Conservation (phyloP, 768 basidiomycete genomes). For the Sarcodon sp. region DNA sequence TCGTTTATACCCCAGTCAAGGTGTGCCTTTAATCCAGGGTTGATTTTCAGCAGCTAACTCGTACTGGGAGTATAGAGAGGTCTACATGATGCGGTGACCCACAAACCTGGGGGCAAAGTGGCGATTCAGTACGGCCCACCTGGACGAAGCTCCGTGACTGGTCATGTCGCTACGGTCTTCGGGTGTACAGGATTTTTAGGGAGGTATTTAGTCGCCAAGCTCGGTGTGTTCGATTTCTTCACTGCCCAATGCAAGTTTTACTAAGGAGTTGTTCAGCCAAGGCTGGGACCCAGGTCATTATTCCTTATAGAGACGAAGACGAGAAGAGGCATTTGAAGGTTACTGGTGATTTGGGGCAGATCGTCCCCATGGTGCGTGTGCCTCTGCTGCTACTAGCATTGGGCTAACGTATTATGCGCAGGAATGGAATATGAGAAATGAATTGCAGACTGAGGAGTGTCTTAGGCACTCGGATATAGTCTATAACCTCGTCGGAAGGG, state of each 20-base stretch:
- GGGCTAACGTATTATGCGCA: slow-evolving; percentile 17
- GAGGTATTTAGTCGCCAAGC: slow-evolving; percentile 85
- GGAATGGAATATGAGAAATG: slow-evolving; percentile 95
- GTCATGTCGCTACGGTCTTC: slow-evolving; percentile 93
- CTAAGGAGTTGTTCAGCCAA: slow-evolving; percentile 40
- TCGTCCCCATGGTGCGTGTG: slow-evolving; percentile 75
- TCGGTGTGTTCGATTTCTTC: slow-evolving; percentile 41
- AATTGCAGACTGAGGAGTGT: slow-evolving; percentile 87
- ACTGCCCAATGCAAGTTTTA: neutral
- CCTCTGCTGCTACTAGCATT: neutral
- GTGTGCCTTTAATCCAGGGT: no score
- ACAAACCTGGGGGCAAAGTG: slow-evolving; percentile 37
- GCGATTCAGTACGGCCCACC: slow-evolving; percentile 67
- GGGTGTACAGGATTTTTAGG: slow-evolving; percentile 94
- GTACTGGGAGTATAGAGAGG: slow-evolving; percentile 35
- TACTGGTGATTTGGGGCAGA: slow-evolving; percentile 94
- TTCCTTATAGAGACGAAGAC: slow-evolving; percentile 93
- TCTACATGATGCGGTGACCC: slow-evolving; percentile 55
- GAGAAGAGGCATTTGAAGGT: slow-evolving; percentile 82
- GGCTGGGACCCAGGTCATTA: slow-evolving; percentile 83
- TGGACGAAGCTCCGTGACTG: slow-evolving; percentile 79
- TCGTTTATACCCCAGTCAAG: no score
- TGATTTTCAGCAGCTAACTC: no score
- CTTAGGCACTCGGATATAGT: slow-evolving; percentile 91
- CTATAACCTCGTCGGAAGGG: slow-evolving; percentile 89